These are phyloP conservation scores for Prunus dulcis DNA, from an alignment of 306 rosid genomes.

Conservation along the genomic window DNA sequence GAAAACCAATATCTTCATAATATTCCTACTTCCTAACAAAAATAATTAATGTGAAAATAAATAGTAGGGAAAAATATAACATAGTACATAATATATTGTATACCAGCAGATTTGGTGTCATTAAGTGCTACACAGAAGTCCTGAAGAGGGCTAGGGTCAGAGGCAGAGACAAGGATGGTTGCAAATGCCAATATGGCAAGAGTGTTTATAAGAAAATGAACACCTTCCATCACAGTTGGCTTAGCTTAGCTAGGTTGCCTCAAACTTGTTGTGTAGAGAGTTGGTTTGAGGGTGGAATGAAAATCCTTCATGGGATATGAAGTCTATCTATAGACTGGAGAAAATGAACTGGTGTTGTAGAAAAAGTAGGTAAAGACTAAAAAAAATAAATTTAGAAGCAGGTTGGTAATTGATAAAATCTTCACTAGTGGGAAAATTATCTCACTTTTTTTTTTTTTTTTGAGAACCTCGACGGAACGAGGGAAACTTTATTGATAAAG, in stretches of 20 bases:
- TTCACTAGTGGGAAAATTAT: no score
- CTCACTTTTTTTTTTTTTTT: no score
- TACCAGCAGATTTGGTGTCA: no score
- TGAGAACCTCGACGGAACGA: no score
- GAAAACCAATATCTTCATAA: background rate
- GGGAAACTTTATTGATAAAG: no score
- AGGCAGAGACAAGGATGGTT: background rate
- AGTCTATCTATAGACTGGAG: background rate
- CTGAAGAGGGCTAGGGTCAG: conserved; percentile 7
- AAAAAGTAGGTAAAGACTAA: background rate
- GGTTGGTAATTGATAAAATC: no score
- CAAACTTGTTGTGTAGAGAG: background rate
- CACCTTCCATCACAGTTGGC: background rate
- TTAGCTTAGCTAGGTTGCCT: background rate
- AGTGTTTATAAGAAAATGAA: background rate
- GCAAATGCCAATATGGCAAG: conserved; percentile 4
- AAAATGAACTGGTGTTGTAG: background rate
- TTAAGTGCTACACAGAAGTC: conserved; percentile 4
- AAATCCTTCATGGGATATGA: background rate
- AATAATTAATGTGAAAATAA: no score
- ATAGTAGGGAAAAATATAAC: background rate
- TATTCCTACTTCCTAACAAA: no score
- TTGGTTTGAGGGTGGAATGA: background rate
- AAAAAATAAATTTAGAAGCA: no score
- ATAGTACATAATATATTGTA: background rate